Percentiles rank a stretch among this genome's conserved stretches.
These are phyloP conservation scores for Phragmites australis DNA, from an alignment of 176 grass and related monocot species.

Conservation along the genomic window DNA sequence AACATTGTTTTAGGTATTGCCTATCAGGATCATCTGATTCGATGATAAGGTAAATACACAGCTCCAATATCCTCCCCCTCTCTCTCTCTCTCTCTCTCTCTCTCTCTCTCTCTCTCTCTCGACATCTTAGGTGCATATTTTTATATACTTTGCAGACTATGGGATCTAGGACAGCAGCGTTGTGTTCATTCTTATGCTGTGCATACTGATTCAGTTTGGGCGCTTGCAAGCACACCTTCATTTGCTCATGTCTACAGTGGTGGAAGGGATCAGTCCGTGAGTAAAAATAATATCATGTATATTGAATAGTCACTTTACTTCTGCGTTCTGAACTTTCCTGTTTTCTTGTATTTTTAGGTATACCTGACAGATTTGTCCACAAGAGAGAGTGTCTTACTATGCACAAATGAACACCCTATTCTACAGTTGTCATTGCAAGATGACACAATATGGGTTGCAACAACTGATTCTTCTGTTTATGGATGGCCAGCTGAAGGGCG, in stretches of 20 bases:
- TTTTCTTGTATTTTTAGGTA: constrained; percentile 56
- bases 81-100: neutral
- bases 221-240: constrained; percentile 76
- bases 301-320: constrained; percentile 22
- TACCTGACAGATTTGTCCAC: constrained; percentile 86
- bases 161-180: constrained; percentile 97
- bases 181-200: constrained; percentile 99
- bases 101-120: neutral
- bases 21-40: constrained; percentile 97
- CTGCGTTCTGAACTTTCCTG: constrained; percentile 30
- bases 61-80: neutral
- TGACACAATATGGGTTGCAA: constrained; percentile 88
- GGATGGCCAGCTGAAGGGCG: constrained; percentile 81
- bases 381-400: constrained; percentile 89
- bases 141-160: constrained; percentile 63
- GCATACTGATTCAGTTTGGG: constrained; percentile 97
- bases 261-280: constrained; percentile 95
- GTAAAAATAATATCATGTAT: constrained; percentile 35
- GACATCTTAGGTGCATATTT: constrained; percentile 4
- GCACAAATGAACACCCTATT: constrained; percentile 77
- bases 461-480: constrained; percentile 79
- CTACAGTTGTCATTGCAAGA: constrained; percentile 91
- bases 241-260: constrained; percentile 98
- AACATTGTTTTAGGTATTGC: constrained; percentile 69
- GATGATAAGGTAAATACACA: constrained; percentile 80